phyloP scores from a whole-genome alignment of 2,329 filamentous ascomycete genomes.

The Pseudogymnoascus destructans region DNA sequence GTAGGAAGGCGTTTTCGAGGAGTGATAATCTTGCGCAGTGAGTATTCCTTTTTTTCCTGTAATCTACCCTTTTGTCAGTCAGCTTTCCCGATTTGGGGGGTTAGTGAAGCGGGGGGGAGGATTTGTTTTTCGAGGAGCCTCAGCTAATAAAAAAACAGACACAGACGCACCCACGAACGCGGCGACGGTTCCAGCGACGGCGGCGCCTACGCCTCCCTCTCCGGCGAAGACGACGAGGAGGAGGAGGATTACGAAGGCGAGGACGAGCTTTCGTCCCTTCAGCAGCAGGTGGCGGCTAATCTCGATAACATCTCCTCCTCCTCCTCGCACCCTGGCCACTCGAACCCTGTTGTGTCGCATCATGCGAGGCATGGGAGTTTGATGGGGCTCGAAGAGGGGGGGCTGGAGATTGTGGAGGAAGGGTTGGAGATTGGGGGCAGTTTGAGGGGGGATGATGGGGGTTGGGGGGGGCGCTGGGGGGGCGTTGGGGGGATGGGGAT shows the following conservation, averaged over 20 bases:
- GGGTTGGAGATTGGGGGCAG: background rate
- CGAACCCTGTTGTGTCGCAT: background rate
- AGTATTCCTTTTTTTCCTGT: constrained; percentile 29
- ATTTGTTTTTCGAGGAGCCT: too few species aligned
- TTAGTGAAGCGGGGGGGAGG: too few species aligned
- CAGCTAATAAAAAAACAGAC: constrained; percentile 32
- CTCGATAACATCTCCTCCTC: constrained; percentile 39
- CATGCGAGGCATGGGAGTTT: background rate
- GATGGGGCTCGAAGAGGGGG: background rate
- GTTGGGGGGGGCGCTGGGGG: too few species aligned
- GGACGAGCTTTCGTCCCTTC: constrained; percentile 67
- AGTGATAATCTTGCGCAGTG: constrained; percentile 99
- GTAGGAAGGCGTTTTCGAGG: constrained; percentile 96
- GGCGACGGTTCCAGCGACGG: constrained; percentile 46
- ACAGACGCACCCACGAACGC: constrained; percentile 71
- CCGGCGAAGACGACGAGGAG: constrained; percentile 70
- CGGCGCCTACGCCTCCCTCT: constrained; percentile 43
- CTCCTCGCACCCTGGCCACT: background rate
- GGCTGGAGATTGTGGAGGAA: background rate
- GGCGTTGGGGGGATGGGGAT: background rate
- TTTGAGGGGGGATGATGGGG: background rate
- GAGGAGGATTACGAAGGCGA: constrained; percentile 74
- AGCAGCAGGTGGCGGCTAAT: constrained; percentile 57
- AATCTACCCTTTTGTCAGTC: too few species aligned
- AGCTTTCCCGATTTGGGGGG: constrained; percentile 13